These are phyloP conservation scores for Pseudomonodictys pantanalensis DNA, from an alignment of 495 filamentous ascomycete genomes.

Conservation along the genomic window DNA sequence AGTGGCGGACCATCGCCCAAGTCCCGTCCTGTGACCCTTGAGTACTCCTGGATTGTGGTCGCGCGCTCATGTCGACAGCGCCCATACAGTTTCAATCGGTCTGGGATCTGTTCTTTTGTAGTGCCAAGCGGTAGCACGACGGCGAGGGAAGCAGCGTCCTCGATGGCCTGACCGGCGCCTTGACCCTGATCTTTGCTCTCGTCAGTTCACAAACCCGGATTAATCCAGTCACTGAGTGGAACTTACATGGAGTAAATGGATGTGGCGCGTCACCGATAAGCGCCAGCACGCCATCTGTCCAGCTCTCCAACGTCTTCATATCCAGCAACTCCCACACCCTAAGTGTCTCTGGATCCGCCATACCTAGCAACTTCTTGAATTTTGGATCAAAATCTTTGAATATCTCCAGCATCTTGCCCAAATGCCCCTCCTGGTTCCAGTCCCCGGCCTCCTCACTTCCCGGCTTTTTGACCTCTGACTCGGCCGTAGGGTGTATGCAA, in stretches of 20 bases:
- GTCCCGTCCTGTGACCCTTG: conserved; percentile 47
- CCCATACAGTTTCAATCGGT: conserved; percentile 55
- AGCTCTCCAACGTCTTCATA: conserved; percentile 55
- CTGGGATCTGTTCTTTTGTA: conserved; percentile 41
- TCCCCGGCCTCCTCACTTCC: conserved; percentile 14
- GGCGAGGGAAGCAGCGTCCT: conserved; percentile 58
- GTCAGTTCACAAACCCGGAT: not conserved
- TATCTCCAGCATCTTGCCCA: conserved; percentile 49
- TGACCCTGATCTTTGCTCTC: conserved; percentile 39
- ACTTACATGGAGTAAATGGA: conserved; percentile 53
- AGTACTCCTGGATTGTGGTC: conserved; percentile 55
- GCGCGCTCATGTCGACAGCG: conserved; percentile 52
- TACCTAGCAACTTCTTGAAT: conserved; percentile 47
- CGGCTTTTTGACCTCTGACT: conserved; percentile 32
- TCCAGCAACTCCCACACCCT: conserved; percentile 61
- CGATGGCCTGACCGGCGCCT: conserved; percentile 43
- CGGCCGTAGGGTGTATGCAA: conserved; percentile 52
- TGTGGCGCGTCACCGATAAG: conserved; percentile 63
- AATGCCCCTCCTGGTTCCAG: conserved; percentile 51
- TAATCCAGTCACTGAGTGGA: not conserved
- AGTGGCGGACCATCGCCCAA: conserved; percentile 33
- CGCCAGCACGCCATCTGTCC: conserved; percentile 50
- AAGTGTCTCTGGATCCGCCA: conserved; percentile 49
- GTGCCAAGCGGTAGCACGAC: conserved; percentile 51
- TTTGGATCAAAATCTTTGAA: conserved; percentile 51